These are phyloP conservation scores for Nemania bipapillata DNA, from an alignment of 2,329 filamentous ascomycete genomes.

Conservation along the genomic window DNA sequence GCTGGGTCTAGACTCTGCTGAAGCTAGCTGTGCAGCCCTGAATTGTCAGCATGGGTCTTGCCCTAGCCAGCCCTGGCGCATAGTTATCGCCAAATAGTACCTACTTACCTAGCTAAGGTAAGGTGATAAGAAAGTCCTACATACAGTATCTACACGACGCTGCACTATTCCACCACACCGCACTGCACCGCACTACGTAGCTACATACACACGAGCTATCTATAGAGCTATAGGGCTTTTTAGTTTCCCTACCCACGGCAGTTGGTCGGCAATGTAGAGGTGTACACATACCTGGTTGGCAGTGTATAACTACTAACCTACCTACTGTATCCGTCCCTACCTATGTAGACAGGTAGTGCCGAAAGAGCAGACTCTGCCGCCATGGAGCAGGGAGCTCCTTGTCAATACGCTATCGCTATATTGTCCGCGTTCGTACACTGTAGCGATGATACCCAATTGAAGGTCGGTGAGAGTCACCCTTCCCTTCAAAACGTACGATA, in stretches of 20 bases:
- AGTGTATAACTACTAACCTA: too few relatives aligned
- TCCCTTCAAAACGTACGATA: neutral
- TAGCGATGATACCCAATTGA: neutral
- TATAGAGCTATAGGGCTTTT: neutral
- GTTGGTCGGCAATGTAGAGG: neutral
- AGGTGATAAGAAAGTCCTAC: too few relatives aligned
- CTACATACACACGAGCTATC: too few relatives aligned
- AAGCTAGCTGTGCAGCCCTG: constrained; percentile 31
- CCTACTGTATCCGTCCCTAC: too few relatives aligned
- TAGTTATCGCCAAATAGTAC: constrained; percentile 4
- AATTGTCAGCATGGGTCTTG: constrained; percentile 14
- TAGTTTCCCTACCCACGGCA: neutral
- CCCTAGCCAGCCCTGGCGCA: constrained; percentile 23
- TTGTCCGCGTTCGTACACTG: neutral
- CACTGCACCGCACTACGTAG: too few relatives aligned
- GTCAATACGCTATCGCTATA: neutral
- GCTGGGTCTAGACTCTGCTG: constrained; percentile 34
- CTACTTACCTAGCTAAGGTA: too few relatives aligned
- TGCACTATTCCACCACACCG: too few relatives aligned
- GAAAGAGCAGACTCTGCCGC: too few relatives aligned
- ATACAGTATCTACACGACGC: too few relatives aligned
- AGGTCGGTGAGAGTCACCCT: neutral
- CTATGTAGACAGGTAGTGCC: too few relatives aligned
- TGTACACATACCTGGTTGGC: too few relatives aligned
- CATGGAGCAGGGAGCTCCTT: neutral